A percentile compares a stretch with the other conserved stretches of the same genome.
These are phyloP conservation scores for Astrothelium subdiscretum DNA, from an alignment of 495 filamentous ascomycete genomes.

Conservation along the genomic window DNA sequence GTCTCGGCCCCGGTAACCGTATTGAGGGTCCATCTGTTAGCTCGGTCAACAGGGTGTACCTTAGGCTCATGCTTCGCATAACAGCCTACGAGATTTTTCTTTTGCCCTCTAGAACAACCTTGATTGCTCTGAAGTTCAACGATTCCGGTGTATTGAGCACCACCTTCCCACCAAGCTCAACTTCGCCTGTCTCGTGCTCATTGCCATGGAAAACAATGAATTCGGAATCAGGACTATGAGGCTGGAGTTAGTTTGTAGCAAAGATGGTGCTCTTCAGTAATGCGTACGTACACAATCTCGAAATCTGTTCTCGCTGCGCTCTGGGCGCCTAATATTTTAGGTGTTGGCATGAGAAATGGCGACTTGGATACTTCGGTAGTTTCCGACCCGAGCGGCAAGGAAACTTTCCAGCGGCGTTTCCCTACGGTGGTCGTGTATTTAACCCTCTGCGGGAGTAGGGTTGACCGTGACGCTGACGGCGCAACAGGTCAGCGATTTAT, in stretches of 20 bases:
- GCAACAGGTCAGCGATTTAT: neutral
- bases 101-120: constrained; percentile 23
- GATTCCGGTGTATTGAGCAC: constrained; percentile 24
- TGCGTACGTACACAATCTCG: neutral
- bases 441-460: neutral
- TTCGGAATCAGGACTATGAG: constrained; percentile 21
- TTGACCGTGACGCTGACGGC: neutral
- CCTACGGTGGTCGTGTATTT: neutral
- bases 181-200: constrained; percentile 20
- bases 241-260: neutral
- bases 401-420: neutral
- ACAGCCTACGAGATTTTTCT: constrained; percentile 27
- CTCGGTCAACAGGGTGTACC: neutral
- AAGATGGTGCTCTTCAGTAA: neutral
- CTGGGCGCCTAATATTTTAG: neutral
- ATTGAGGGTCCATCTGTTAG: constrained; percentile 11
- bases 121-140: constrained; percentile 25
- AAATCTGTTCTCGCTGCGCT: neutral
- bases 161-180: constrained; percentile 26
- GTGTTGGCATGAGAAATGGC: neutral
- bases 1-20: constrained; percentile 21
- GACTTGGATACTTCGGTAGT: neutral
- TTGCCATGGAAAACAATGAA: constrained; percentile 31
- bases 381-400: neutral
- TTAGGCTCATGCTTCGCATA: constrained; percentile 7